Percentiles rank a stretch among this genome's conserved stretches.
These are phyloP conservation scores for Fulvia fulva DNA, from an alignment of 2,329 filamentous ascomycete species.

Conservation along the genomic window DNA sequence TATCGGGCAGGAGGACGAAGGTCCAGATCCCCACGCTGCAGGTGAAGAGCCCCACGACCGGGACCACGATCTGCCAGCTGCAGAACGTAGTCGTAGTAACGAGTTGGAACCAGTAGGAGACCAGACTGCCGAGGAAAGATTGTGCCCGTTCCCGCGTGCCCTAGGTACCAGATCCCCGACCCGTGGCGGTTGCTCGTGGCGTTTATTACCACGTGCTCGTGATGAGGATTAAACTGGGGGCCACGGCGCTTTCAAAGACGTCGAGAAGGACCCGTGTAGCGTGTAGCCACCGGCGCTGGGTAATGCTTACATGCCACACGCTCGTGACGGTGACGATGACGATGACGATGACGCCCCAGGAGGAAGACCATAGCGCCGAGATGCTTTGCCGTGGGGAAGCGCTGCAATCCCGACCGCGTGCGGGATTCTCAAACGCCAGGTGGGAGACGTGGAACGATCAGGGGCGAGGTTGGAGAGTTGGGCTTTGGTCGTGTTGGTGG, in stretches of 20 bases:
- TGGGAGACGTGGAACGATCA: slow-evolving; percentile 38
- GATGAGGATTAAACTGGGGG: slow-evolving; percentile 53
- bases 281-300: slow-evolving; percentile 46
- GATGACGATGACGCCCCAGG: slow-evolving; percentile 48
- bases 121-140: slow-evolving; percentile 54
- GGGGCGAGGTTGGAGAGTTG: slow-evolving; percentile 36
- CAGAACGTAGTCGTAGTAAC: slow-evolving; percentile 33
- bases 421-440: slow-evolving; percentile 38
- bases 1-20: slow-evolving; percentile 30
- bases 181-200: slow-evolving; percentile 56
- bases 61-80: slow-evolving; percentile 52
- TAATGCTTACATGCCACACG: slow-evolving; percentile 52
- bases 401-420: slow-evolving; percentile 45
- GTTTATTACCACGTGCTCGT: slow-evolving; percentile 46
- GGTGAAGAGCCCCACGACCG: slow-evolving; percentile 44
- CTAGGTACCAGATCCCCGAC: slow-evolving; percentile 65
- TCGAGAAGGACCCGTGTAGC: slow-evolving; percentile 52
- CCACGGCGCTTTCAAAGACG: slow-evolving; percentile 52
- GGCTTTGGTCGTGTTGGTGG: slow-evolving; percentile 33
- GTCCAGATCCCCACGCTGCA: slow-evolving; percentile 35
- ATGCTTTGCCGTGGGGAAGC: slow-evolving; percentile 52
- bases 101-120: slow-evolving; percentile 57
- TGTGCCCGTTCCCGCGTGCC: slow-evolving; percentile 49
- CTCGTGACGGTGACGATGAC: slow-evolving; percentile 46
- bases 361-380: slow-evolving; percentile 42